Base-by-base conservation (phyloP, 2,329 filamentous ascomycete species). In the Beauveria pseudobassiana region DNA sequence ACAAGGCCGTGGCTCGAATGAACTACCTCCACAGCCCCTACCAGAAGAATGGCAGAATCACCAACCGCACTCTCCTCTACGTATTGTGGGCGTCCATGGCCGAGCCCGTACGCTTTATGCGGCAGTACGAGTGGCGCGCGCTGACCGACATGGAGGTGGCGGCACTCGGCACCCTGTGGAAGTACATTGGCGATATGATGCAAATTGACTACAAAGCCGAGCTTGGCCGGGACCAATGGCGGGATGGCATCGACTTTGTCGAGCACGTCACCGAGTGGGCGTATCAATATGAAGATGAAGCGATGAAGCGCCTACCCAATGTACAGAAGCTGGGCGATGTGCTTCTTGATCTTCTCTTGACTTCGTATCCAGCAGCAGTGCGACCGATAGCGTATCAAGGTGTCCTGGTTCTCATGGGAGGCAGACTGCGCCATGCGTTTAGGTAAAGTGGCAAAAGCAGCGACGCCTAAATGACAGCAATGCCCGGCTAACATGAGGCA, bases 151-250 rank as follows among this genome's bases (percentile, higher is more conserved):
- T 92, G 73, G 90, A 93, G 72, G 71, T 77, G 10, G 89, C 87
- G 64, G 88, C 87, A 0, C 73, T 87, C 34, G 86, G 83, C 18
- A 85, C 83, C 0, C 85, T 89, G 68, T 92, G 88, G 88, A 89
- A 89, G 72, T 79, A 79, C 58, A 74, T 90, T 18, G 89, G 88
- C 16, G 86, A 91, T 66, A 82, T 83, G 58, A 88, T 92, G 83
- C 80, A 78, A 0, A 88, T 92, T 64, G 70, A 77, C 53, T 84
- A 82, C 65, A 70, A 71, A 26, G 72, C 73, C 1, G 68, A 72
- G 16, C 73, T 80, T 2, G 64, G 66, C 6, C 71, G 69, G 38
- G 65, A 72, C 10, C 55, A 68, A 16, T 84, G 81, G 80, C 67
- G 63, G 2, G 78, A 83, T 66, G 80, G 81, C 34, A 69, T 83